Base-by-base conservation (phyloP, 371 early-diverging fungal genomes). In the Thermomucor indicae-seudaticae region DNA sequence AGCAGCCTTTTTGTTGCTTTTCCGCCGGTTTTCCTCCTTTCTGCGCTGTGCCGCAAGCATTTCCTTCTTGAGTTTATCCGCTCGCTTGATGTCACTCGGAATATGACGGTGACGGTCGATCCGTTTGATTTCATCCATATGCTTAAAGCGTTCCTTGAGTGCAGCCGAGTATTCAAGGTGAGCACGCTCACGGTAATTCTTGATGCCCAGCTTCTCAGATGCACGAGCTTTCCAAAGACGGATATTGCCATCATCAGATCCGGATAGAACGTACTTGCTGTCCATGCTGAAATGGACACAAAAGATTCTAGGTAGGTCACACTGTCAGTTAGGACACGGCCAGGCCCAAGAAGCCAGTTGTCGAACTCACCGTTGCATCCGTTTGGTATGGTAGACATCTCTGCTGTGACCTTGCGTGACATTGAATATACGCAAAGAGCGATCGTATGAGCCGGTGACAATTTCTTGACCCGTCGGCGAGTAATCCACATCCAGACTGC, bases 201-300 rank as follows among this genome's bases (percentile, higher is more conserved):
- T 75, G 48, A 77, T 62, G 16, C 95, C 95, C 52, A 93, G 65
- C 66, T 92, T 91, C 55, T 93, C 92, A 4, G 88, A 84, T 3
- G 97, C 97, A 16, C 88, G 76, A 2, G 96, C 87, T 72, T 95
- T 97, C 99, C 99, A 99, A 43, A 99, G 52, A 43, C 99, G 88
- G 52, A 99, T 76, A 64, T 93, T 97, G 57, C 97, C 97, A 69
- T 99, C 99, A 66, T 98, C 98, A 38, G 92, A 91, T 20, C 98
- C 99, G 2, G 95, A 93, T 7, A 99, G 65, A n/a, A 99, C 90
- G 63, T 83, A 99, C 54, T 95, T 91, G 67, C 84, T 83, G 71
- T 99, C 99, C 90, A 93, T 93, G 38, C 88, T 86, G 72, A 83
- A 99, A 52, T 87, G 85, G 23, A 97, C 93, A 32, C 92, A 88